Conservation (phyloP, 2,329 filamentous ascomycete genomes). For the Allantophomopsis cytisporea region DNA sequence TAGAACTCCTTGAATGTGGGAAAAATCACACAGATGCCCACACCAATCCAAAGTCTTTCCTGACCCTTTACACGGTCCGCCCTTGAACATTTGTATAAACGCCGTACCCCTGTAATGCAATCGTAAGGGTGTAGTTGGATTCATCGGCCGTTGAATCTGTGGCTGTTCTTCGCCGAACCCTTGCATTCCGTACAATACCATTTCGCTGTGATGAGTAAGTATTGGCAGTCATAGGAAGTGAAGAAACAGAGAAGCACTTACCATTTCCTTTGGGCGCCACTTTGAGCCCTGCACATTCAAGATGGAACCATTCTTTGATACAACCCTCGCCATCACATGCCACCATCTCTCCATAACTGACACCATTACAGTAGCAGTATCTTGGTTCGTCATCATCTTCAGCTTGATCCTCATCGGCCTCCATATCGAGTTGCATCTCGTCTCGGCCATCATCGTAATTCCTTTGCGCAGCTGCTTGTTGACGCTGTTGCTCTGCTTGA, state of each 20-base stretch:
- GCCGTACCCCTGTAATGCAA: too few relatives aligned
- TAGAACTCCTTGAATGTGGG: too few relatives aligned
- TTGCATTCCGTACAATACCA: too few relatives aligned
- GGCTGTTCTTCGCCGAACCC: too few relatives aligned
- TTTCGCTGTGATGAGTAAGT: too few relatives aligned
- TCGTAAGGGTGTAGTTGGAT: too few relatives aligned
- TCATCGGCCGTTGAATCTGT: too few relatives aligned
- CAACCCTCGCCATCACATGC: conserved; percentile 65
- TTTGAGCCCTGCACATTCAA: conserved; percentile 68
- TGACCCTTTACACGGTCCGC: too few relatives aligned
- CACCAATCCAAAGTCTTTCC: too few relatives aligned
- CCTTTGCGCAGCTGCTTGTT: conserved; percentile 11
- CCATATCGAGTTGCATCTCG: conserved; percentile 29
- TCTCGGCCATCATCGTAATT: conserved; percentile 9
- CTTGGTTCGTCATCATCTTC: conserved; percentile 56
- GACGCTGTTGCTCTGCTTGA: conserved; percentile 15
- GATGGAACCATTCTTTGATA: conserved; percentile 70
- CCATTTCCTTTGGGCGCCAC: conserved; percentile 54
- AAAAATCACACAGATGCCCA: too few relatives aligned
- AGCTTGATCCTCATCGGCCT: conserved; percentile 42
- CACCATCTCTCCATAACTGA: conserved; percentile 77
- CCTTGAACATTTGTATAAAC: too few relatives aligned
- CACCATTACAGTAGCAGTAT: conserved; percentile 70
- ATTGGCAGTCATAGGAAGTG: too few relatives aligned
- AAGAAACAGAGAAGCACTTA: conserved; percentile 7